phyloP scores from a whole-genome alignment of 2,329 filamentous ascomycete genomes.

The Ilyonectria mors-panacis region DNA sequence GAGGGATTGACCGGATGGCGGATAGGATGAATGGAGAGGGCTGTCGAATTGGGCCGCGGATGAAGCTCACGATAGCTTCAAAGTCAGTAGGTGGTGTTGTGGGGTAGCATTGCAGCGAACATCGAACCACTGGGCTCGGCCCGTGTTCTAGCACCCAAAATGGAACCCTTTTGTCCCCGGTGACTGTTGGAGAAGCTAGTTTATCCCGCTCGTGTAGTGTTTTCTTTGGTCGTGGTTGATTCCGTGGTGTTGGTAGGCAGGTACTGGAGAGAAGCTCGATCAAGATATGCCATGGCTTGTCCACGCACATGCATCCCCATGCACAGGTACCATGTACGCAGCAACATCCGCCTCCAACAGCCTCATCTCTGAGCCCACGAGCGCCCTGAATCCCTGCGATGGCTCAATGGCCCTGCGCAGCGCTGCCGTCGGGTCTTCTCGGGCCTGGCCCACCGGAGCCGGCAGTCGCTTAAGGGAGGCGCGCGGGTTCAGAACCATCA shows the following conservation, averaged over 20 bases:
- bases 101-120: conserved; percentile 38
- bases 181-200: conserved; percentile 4
- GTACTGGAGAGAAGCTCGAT: not conserved
- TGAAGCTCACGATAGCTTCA: conserved; percentile 47
- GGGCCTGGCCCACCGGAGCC: conserved; percentile 36
- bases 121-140: conserved; percentile 35
- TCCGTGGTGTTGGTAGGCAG: conserved; percentile 3
- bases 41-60: conserved; percentile 5
- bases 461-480: conserved; percentile 24
- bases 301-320: conserved; percentile 17
- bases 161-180: conserved; percentile 21
- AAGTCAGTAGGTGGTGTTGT: conserved; percentile 45
- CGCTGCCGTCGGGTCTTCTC: conserved; percentile 40
- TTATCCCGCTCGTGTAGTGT: conserved; percentile 17
- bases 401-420: conserved; percentile 25
- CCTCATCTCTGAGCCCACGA: conserved; percentile 29
- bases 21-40: conserved; percentile 3
- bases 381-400: conserved; percentile 20
- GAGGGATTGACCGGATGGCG: conserved; percentile 9
- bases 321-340: not conserved
- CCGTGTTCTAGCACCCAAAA: conserved; percentile 31
- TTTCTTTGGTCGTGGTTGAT: not conserved
- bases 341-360: conserved; percentile 28
- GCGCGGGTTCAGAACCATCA: conserved; percentile 5
- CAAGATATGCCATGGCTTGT: conserved; percentile 12